Base-by-base conservation (phyloP, 495 filamentous ascomycete genomes). In the Aspergillus funiculosus region DNA sequence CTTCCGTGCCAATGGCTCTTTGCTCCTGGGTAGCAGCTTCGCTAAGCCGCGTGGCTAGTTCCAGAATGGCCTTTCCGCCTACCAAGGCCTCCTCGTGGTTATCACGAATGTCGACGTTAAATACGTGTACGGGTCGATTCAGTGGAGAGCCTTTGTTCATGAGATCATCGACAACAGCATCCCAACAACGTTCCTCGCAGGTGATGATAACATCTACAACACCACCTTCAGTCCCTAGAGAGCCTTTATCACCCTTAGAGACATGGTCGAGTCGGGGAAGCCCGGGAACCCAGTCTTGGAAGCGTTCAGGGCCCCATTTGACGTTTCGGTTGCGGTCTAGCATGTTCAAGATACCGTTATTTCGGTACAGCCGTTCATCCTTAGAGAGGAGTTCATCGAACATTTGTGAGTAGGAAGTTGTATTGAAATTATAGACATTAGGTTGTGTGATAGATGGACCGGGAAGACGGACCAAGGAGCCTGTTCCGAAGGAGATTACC, bases 171-270 rank as follows among this genome's bases (percentile, higher is more conserved):
- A 99, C 78, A 31, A 99, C 92, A 26, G 94, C 91, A 68, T 99
- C 94, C 88, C 92, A 99, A 62, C 94, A 99, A 34, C 91, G 76
- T 64, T 99, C 94, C 62, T 99, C 94, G 59, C 94, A 99, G 10
- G 94, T 99, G 48, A 99, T 86, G 46, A 99, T 90, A 3, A 97
- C 71, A 58, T 99, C 94, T 1, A 96, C 89, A 14, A 94, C 77
- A 4, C 94, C 94, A 4, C 82, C 87, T 61, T 97, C 89, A 13
- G 86, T 85, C 9, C 92, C 92, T n/a, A 71, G 49, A 41, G 76
- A 77, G 5, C 88, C 88, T 55, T 79, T 74, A 50, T 92, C 87
- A 44, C 71, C 73, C 52, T 75, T 72, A 14, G 63, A 54, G 15
- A 72, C 52, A 35, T 69, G 66, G 22, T 78, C 84, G 11, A 89